Evolutionary conservation across 345 rosid species (phyloP).

Genomic region (Corchorus olitorius): DNA sequence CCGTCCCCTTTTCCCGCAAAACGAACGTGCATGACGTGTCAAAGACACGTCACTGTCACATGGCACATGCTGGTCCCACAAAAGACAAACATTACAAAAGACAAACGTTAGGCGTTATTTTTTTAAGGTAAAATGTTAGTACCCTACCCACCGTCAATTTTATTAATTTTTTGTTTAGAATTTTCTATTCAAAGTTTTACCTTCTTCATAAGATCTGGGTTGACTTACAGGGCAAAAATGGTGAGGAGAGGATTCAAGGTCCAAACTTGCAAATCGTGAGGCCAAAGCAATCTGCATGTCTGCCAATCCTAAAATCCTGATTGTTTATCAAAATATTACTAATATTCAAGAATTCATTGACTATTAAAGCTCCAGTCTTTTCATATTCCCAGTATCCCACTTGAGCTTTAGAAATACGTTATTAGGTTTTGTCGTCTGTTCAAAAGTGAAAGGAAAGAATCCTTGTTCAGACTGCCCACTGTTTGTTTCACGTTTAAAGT

Average conservation of each 20-base stretch:
- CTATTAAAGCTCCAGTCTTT: not conserved
- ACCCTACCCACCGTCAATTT: no score
- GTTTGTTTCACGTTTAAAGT: slow-evolving; percentile 34
- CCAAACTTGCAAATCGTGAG: not conserved
- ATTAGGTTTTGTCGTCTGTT: not conserved
- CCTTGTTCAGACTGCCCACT: slow-evolving; percentile 66
- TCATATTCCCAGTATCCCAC: not conserved
- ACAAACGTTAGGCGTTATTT: no score
- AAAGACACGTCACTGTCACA: no score
- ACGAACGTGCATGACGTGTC: no score
- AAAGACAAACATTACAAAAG: no score
- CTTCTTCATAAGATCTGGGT: not conserved
- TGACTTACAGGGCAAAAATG: slow-evolving; percentile 11
- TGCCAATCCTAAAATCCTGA: not conserved
- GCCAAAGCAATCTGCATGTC: not conserved
- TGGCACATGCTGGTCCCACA: no score
- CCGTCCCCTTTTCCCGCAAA: no score
- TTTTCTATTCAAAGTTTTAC: no score
- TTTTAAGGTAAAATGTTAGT: no score
- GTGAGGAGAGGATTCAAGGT: not conserved
- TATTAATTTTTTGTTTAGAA: no score
- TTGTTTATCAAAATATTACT: not conserved
- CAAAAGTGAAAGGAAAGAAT: slow-evolving; percentile 64
- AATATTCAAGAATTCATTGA: not conserved
- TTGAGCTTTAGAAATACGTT: not conserved